These are phyloP conservation scores for Lenzites betulinus DNA, from an alignment of 768 basidiomycete species.

Conservation along the genomic window DNA sequence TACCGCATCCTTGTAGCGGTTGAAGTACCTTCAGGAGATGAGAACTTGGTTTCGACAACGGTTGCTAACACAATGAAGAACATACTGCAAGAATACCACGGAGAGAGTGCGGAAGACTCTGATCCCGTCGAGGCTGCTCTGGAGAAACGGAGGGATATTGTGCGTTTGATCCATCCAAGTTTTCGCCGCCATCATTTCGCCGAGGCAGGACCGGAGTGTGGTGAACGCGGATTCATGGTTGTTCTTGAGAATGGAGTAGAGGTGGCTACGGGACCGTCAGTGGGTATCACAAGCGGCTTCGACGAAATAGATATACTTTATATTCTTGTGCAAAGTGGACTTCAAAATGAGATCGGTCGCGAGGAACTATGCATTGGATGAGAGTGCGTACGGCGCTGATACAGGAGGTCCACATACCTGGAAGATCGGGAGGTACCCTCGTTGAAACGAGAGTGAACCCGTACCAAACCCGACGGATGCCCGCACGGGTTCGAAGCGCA, in stretches of 20 bases:
- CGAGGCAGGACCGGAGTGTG: constrained; percentile 45
- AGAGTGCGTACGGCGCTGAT: background rate
- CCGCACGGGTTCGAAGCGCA: constrained; percentile 48
- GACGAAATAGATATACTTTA: constrained; percentile 46
- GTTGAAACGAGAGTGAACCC: constrained; percentile 55
- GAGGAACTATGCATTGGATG: constrained; percentile 40
- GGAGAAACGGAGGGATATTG: constrained; percentile 29
- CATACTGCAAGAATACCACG: constrained; percentile 55
- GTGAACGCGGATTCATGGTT: constrained; percentile 42
- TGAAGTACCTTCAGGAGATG: constrained; percentile 28
- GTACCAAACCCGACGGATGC: constrained; percentile 33
- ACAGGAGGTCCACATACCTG: constrained; percentile 37
- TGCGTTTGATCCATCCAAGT: constrained; percentile 33
- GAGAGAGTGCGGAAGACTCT: constrained; percentile 50
- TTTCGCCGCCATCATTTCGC: constrained; percentile 23
- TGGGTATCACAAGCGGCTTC: background rate
- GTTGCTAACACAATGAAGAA: background rate
- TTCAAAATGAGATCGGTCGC: constrained; percentile 61
- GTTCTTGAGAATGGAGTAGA: constrained; percentile 20
- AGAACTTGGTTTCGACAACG: no score
- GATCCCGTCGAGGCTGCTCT: constrained; percentile 35
- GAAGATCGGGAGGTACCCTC: constrained; percentile 56
- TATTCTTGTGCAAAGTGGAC: constrained; percentile 50
- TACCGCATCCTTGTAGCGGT: constrained; percentile 31
- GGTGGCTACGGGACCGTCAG: constrained; percentile 4